phyloP scores from a whole-genome alignment of 371 early-diverging fungal genomes.

The Neoconidiobolus thromboides region DNA sequence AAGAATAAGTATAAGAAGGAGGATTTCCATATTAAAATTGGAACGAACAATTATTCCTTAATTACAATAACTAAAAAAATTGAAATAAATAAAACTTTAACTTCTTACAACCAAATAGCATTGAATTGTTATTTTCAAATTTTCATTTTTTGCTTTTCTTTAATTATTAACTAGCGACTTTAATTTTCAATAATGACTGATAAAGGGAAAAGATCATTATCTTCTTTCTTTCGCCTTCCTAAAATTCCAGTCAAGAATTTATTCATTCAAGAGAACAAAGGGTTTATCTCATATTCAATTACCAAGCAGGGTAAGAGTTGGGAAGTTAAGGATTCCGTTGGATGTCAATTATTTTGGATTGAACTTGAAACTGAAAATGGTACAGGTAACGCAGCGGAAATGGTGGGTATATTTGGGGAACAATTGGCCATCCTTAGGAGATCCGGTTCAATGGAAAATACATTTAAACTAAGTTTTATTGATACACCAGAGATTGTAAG shows the following conservation, averaged over 20 bases:
- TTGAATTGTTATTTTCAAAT: too few species aligned
- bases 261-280: neutral
- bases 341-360: neutral
- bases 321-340: neutral
- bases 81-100: too few species aligned
- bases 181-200: too few species aligned
- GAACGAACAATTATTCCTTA: too few species aligned
- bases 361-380: neutral
- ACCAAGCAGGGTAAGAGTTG: neutral
- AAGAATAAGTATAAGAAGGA: too few species aligned
- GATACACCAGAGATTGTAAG: neutral
- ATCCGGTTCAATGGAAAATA: neutral
- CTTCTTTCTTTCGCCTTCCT: neutral
- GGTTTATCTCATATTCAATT: neutral
- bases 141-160: too few species aligned
- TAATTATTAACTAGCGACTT: too few species aligned
- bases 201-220: neutral
- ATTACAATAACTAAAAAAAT: too few species aligned
- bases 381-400: neutral
- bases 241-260: neutral
- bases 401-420: conserved; percentile 2
- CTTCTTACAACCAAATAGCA: too few species aligned
- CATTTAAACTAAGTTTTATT: neutral
- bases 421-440: neutral
- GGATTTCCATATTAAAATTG: too few species aligned